phyloP scores from a whole-genome alignment of 2,329 filamentous ascomycete species.

The Kalmusia sp. region DNA sequence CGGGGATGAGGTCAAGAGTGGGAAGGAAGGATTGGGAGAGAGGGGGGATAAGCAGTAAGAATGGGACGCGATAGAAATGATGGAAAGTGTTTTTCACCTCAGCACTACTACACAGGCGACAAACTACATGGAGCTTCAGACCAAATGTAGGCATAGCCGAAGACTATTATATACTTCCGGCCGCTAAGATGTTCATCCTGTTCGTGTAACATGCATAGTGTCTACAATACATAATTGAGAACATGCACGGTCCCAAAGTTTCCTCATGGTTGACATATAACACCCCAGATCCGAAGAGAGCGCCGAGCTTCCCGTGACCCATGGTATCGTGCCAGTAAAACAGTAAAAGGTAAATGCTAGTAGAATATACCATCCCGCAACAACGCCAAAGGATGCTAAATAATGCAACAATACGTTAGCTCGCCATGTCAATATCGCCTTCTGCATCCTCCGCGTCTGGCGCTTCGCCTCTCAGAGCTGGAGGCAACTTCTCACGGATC shows the following conservation, averaged over 20 bases:
- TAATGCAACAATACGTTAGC: neutral
- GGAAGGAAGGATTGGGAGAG: slow-evolving; percentile 38
- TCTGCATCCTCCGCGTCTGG: slow-evolving; percentile 33
- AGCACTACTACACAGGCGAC: too few species aligned
- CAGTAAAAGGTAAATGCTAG: neutral
- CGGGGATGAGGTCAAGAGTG: slow-evolving; percentile 35
- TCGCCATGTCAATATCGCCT: slow-evolving; percentile 23
- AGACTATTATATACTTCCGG: neutral
- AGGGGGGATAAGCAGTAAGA: slow-evolving; percentile 11
- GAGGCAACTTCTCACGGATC: slow-evolving; percentile 31
- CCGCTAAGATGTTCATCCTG: neutral
- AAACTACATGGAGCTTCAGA: too few species aligned
- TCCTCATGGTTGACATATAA: neutral
- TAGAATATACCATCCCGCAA: neutral
- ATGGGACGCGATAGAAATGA: too few species aligned
- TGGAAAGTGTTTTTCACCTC: too few species aligned
- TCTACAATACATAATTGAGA: neutral
- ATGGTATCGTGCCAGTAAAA: slow-evolving; percentile 5
- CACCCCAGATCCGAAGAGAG: neutral
- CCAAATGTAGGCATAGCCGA: neutral
- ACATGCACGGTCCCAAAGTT: neutral
- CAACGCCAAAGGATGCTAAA: slow-evolving; percentile 1
- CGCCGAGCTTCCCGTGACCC: neutral
- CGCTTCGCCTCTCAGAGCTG: slow-evolving; percentile 24
- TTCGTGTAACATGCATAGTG: neutral